Evolutionary conservation across 257 asterid species (phyloP).

Genomic region (Ilex asprella): DNA sequence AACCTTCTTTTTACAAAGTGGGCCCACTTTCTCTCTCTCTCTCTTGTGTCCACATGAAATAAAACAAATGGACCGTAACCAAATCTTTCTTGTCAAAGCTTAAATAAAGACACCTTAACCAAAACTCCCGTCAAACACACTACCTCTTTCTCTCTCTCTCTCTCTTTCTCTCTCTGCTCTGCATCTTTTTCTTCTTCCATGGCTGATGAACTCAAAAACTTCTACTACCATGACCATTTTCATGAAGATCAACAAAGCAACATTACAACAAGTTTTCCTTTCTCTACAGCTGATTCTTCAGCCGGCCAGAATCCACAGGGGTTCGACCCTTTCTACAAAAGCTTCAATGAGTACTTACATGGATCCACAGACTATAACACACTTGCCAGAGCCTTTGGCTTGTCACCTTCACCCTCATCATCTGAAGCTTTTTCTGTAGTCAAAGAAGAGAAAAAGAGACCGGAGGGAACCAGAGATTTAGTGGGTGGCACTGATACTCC

Average conservation of each 20-base stretch:
- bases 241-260: constrained; percentile 20
- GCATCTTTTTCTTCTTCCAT: constrained; percentile 20
- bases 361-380: constrained; percentile 31
- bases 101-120: constrained; percentile 39
- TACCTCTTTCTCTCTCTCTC: constrained; percentile 15
- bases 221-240: constrained; percentile 50
- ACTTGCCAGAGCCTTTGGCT: constrained; percentile 27
- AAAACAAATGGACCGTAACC: constrained; percentile 21
- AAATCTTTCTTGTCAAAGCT: constrained; percentile 58
- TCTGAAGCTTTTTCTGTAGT: constrained; percentile 17
- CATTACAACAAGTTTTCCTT: constrained; percentile 15
- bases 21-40: constrained; percentile 16
- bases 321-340: constrained; percentile 48
- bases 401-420: constrained; percentile 12
- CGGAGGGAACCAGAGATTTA: constrained; percentile 6
- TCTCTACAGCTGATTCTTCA: constrained; percentile 22
- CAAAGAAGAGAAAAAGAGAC: constrained; percentile 25
- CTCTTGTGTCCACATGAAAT: background rate
- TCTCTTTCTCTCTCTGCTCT: constrained; percentile 11
- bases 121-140: constrained; percentile 40
- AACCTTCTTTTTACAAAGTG: constrained; percentile 45
- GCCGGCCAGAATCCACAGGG: constrained; percentile 25
- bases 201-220: constrained; percentile 54
- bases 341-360: constrained; percentile 36
- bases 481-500: constrained; percentile 29